Evolutionary conservation across 2,329 filamentous ascomycete genomes (phyloP).

Genomic region (Mollisia scopiformis): DNA sequence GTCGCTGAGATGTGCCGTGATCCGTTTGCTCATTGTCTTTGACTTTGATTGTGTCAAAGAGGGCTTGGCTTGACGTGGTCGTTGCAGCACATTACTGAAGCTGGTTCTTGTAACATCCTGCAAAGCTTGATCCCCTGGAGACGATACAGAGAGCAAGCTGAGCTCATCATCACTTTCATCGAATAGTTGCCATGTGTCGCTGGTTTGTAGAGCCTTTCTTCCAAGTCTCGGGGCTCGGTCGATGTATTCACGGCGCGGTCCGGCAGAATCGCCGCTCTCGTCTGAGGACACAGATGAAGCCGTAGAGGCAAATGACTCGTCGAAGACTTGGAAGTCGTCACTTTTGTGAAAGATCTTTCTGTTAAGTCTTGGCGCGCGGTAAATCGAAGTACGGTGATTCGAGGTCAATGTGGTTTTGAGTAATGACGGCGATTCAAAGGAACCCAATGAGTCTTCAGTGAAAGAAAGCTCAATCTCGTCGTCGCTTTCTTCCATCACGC

Average conservation of each 20-base stretch:
- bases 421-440: constrained; percentile 3
- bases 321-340: constrained; percentile 17
- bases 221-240: constrained; percentile 24
- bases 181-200: constrained; percentile 25
- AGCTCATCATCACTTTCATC: constrained; percentile 37
- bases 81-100: constrained; percentile 2
- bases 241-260: constrained; percentile 13
- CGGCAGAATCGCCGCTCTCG: constrained; percentile 2
- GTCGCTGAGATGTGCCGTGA: constrained; percentile 18
- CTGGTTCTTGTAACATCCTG: constrained; percentile 22
- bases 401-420: not conserved
- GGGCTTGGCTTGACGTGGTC: constrained; percentile 4
- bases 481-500: constrained; percentile 1
- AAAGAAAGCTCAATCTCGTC: constrained; percentile 10
- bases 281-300: constrained; percentile 11
- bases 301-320: constrained; percentile 16
- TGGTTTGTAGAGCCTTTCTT: constrained; percentile 21
- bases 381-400: not conserved
- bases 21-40: constrained; percentile 1
- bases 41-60: not conserved
- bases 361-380: constrained; percentile 11
- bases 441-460: constrained; percentile 12
- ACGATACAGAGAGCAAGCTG: constrained; percentile 28
- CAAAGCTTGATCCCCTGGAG: constrained; percentile 16
- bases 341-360: constrained; percentile 12